Conservation (phyloP, 2,329 filamentous ascomycete species). For the Phyllosticta capitalensis region DNA sequence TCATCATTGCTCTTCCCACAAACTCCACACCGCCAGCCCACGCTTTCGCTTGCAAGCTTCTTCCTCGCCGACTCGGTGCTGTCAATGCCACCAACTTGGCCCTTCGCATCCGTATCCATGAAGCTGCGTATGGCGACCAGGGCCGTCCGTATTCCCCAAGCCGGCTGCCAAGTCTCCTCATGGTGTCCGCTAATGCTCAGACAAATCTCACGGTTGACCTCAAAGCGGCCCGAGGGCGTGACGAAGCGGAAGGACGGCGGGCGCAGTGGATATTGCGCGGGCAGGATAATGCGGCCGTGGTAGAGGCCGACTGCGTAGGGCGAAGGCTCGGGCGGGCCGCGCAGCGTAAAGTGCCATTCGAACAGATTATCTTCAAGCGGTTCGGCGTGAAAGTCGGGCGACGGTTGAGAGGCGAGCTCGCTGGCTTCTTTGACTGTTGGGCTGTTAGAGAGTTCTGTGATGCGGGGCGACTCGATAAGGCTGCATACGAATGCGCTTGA, state of each 20-base stretch:
- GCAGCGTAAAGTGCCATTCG: conserved; percentile 98
- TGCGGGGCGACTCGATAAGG: conserved; percentile 13
- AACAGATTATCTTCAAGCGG: conserved; percentile 87
- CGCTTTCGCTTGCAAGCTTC: conserved; percentile 59
- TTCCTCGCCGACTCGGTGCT: conserved; percentile 43
- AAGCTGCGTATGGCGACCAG: conserved; percentile 71
- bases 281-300: conserved; percentile 89
- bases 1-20: conserved; percentile 66
- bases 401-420: conserved; percentile 72
- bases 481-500: conserved; percentile 67
- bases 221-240: conserved; percentile 85
- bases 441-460: conserved; percentile 16
- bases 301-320: conserved; percentile 77
- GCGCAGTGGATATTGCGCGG: conserved; percentile 79
- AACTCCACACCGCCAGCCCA: conserved; percentile 55
- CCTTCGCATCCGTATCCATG: conserved; percentile 83
- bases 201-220: conserved; percentile 94
- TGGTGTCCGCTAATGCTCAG: conserved; percentile 90
- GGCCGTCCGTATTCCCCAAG: conserved; percentile 91
- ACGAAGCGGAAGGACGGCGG: conserved; percentile 94
- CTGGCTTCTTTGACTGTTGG: conserved; percentile 73
- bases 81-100: conserved; percentile 85
- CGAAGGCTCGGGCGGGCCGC: conserved; percentile 69
- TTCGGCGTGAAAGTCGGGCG: conserved; percentile 73
- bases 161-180: conserved; percentile 97